A percentile compares a stretch with the other conserved stretches of the same genome.
Evolutionary conservation across 1,284 basidiomycete genomes (phyloP).

Genomic region (Cronartium quercuum): DNA sequence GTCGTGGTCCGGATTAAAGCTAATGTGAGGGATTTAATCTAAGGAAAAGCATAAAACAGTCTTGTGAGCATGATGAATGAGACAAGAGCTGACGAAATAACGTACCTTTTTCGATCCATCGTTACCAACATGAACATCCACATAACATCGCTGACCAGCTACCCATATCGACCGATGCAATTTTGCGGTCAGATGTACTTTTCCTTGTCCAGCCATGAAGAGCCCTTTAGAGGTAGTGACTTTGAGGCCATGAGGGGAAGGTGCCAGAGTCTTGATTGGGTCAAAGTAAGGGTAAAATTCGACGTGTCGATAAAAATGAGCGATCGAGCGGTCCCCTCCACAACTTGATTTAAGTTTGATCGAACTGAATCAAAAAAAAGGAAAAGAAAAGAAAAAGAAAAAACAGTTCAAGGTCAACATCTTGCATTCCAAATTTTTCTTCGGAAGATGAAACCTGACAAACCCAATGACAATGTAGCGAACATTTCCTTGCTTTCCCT

Average conservation of each 20-base stretch:
- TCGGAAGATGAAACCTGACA: conserved; percentile 44
- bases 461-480: conserved; percentile 78
- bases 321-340: conserved; percentile 64
- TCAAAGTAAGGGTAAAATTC: conserved; percentile 75
- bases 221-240: conserved; percentile 59
- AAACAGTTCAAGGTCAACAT: conserved; percentile 42
- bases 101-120: conserved; percentile 62
- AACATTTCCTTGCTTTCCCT: conserved; percentile 60
- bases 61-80: not conserved
- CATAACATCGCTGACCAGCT: conserved; percentile 73
- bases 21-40: conserved; percentile 59
- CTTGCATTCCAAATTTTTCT: not conserved
- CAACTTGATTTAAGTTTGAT: conserved; percentile 69
- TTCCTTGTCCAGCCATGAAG: conserved; percentile 59
- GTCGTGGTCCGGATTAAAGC: conserved; percentile 67
- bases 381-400: conserved; percentile 23
- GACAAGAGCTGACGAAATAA: conserved; percentile 12
- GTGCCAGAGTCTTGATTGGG: conserved; percentile 60
- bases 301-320: conserved; percentile 84
- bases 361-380: conserved; percentile 53
- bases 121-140: conserved; percentile 67
- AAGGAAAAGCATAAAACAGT: conserved; percentile 49
- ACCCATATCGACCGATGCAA: conserved; percentile 75
- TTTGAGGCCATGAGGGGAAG: conserved; percentile 60
- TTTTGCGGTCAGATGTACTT: conserved; percentile 65